Percentiles rank a stretch among this genome's conserved stretches.
phyloP scores from a whole-genome alignment of 169 alveolate species.

The Toxoplasma gondii region DNA sequence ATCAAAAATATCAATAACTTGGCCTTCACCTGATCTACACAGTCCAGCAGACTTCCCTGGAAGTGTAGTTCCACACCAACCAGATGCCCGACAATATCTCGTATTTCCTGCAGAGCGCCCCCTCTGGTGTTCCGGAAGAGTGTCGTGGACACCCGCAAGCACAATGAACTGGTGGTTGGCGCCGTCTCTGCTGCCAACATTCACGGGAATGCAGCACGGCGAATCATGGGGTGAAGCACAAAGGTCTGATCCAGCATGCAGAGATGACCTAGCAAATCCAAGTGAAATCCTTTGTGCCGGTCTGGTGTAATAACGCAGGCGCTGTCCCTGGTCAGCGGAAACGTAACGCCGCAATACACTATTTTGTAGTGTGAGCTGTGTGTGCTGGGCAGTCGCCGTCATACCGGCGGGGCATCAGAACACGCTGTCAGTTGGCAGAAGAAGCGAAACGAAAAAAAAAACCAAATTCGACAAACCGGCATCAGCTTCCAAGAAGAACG shows the following conservation, averaged over 20 bases:
- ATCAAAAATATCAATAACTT: not conserved
- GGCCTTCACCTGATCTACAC: not conserved
- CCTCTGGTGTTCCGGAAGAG: too few species aligned
- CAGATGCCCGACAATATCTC: not conserved
- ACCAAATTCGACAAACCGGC: too few species aligned
- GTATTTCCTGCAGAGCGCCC: not conserved
- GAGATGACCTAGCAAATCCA: not conserved
- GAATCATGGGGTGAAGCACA: not conserved
- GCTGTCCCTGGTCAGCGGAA: not conserved
- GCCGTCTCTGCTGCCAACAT: not conserved
- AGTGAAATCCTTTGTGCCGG: not conserved
- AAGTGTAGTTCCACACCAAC: not conserved
- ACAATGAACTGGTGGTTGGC: not conserved
- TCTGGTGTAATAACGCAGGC: not conserved
- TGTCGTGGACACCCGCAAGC: too few species aligned
- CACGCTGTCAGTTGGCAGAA: not conserved
- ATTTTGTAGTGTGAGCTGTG: not conserved
- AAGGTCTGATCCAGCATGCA: not conserved
- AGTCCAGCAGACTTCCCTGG: not conserved
- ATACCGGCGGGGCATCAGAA: not conserved
- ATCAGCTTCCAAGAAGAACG: too few species aligned
- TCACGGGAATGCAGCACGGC: not conserved
- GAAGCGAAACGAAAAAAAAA: too few species aligned
- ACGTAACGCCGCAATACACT: not conserved
- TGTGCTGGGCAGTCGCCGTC: not conserved